phyloP scores from a whole-genome alignment of 768 basidiomycete species.

The Serendipita sp. region DNA sequence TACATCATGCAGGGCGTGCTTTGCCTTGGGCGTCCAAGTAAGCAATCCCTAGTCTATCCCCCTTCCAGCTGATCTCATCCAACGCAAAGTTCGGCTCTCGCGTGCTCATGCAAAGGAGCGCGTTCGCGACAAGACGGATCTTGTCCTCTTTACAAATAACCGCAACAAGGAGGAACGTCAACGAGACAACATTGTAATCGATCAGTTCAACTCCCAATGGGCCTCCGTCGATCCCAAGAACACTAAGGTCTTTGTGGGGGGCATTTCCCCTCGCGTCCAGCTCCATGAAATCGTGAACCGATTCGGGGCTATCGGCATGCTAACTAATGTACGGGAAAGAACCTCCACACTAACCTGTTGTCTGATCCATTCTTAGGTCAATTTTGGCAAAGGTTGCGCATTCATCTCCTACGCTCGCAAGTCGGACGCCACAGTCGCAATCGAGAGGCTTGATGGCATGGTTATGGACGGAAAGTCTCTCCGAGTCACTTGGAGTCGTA shows the following conservation, averaged over 20 bases:
- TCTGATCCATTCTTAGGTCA: background rate
- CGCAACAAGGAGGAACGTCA: background rate
- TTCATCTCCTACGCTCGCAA: conserved; percentile 3
- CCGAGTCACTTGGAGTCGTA: conserved; percentile 1
- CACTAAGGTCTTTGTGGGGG: conserved; percentile 1
- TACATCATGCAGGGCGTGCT: conserved; percentile 4
- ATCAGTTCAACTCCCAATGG: background rate
- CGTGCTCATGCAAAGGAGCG: background rate
- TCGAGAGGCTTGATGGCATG: background rate
- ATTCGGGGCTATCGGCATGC: background rate
- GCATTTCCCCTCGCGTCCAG: background rate
- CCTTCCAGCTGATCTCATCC: background rate
- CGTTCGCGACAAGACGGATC: background rate
- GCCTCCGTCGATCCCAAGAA: background rate
- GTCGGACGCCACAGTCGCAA: background rate
- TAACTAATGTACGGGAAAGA: background rate
- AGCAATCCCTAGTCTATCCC: background rate
- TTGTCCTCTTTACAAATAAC: background rate
- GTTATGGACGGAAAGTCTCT: background rate
- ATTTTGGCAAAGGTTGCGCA: background rate
- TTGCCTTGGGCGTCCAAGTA: background rate
- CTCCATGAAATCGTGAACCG: background rate
- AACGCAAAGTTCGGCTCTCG: background rate
- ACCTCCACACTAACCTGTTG: background rate
- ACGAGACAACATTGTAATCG: conserved; percentile 1